phyloP scores from a whole-genome alignment of 108 stramenopile genomes.

The Nitzschia palea region DNA sequence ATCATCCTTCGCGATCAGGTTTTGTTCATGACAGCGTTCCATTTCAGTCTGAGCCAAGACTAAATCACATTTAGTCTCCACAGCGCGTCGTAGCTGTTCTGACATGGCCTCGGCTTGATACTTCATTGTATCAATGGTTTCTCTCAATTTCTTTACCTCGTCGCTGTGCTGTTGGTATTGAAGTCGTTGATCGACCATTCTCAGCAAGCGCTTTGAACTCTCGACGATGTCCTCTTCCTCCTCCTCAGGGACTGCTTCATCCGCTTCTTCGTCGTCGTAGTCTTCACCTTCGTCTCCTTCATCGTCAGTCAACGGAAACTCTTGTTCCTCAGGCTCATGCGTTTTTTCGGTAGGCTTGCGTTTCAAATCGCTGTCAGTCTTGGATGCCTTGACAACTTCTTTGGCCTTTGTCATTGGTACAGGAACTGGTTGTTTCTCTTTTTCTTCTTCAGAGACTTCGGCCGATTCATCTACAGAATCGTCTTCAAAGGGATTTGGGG shows the following conservation, averaged over 20 bases:
- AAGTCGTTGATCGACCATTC: constrained; percentile 33
- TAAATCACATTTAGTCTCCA: constrained; percentile 51
- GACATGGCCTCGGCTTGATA: constrained; percentile 41
- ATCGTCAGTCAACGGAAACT: not conserved
- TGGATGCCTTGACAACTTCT: not conserved
- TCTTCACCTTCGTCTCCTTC: not conserved
- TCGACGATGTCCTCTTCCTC: constrained; percentile 30
- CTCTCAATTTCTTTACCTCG: constrained; percentile 35
- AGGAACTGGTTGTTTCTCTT: constrained; percentile 8
- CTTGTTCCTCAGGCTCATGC: constrained; percentile 9
- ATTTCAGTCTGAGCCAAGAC: constrained; percentile 56
- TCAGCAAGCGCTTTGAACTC: constrained; percentile 35
- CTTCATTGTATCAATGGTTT: constrained; percentile 36
- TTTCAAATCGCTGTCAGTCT: not conserved
- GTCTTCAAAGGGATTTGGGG: constrained; percentile 9
- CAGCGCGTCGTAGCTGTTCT: constrained; percentile 49
- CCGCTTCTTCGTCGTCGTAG: no score
- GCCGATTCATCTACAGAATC: constrained; percentile 16
- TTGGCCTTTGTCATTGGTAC: not conserved
- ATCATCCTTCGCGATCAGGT: constrained; percentile 25
- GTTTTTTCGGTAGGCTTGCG: constrained; percentile 5
- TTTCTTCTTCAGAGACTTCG: constrained; percentile 7
- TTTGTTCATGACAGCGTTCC: constrained; percentile 42
- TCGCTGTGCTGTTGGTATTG: constrained; percentile 41
- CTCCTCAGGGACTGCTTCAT: no score